Percentiles rank a stretch among this genome's conserved stretches.
Conservation (phyloP, 2,329 filamentous ascomycete genomes). For the Ascocoryne sarcoides region DNA sequence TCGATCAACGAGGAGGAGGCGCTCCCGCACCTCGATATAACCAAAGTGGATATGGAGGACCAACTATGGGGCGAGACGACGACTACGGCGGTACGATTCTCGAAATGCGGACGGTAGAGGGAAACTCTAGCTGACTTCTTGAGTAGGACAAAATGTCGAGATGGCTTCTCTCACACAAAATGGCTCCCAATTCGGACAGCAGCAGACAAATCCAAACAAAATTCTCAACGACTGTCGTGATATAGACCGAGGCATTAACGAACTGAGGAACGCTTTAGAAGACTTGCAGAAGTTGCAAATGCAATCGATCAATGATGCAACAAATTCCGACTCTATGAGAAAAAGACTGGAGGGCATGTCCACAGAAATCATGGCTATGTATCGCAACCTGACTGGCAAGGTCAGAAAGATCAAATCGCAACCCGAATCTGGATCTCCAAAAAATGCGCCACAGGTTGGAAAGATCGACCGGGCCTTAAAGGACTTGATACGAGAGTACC, state of each 20-base stretch:
- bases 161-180: slow-evolving; percentile 50
- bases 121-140: not conserved
- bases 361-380: slow-evolving; percentile 73
- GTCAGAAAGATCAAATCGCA: slow-evolving; percentile 77
- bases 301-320: slow-evolving; percentile 60
- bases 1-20: slow-evolving; percentile 42
- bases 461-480: slow-evolving; percentile 74
- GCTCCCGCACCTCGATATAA: slow-evolving; percentile 12
- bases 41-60: slow-evolving; percentile 8
- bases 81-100: slow-evolving; percentile 31
- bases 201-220: slow-evolving; percentile 54
- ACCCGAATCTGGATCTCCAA: slow-evolving; percentile 62
- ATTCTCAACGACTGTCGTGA: slow-evolving; percentile 80
- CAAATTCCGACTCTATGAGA: slow-evolving; percentile 31
- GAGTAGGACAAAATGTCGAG: slow-evolving; percentile 44
- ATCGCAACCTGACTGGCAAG: slow-evolving; percentile 69
- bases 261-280: slow-evolving; percentile 62
- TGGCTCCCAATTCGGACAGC: slow-evolving; percentile 36
- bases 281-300: slow-evolving; percentile 40
- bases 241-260: slow-evolving; percentile 66
- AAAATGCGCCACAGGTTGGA: slow-evolving; percentile 73
- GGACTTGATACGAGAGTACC: slow-evolving; percentile 72
- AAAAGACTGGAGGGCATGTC: slow-evolving; percentile 64
- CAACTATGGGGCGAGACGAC: slow-evolving; percentile 30
- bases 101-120: not conserved